Percentiles rank a stretch among this genome's conserved stretches.
These are phyloP conservation scores for Macaranga tanarius DNA, from an alignment of 441 rosid genomes.

Conservation along the genomic window DNA sequence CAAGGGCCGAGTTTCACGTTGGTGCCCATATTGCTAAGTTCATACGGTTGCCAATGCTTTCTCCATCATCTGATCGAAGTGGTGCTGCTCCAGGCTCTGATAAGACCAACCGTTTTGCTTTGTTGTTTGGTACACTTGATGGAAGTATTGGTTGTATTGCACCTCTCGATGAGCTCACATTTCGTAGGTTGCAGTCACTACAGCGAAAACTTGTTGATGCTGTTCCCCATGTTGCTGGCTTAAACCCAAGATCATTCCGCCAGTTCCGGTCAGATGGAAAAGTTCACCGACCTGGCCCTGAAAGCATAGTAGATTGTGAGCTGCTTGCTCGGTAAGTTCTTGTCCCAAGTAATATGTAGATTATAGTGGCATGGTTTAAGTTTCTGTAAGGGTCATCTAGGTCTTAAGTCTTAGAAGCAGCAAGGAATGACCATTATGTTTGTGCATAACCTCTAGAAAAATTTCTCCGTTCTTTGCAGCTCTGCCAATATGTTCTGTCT, in stretches of 20 bases:
- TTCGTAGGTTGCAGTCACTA: conserved; percentile 89
- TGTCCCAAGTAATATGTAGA: conserved; percentile 10
- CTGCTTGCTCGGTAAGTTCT: conserved; percentile 82
- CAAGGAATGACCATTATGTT: not conserved
- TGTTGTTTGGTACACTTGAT: conserved; percentile 87
- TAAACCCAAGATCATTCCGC: conserved; percentile 91
- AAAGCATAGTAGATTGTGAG: conserved; percentile 92
- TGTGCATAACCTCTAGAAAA: not conserved
- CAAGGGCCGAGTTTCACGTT: conserved; percentile 93
- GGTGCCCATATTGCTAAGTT: conserved; percentile 93
- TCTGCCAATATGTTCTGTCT: not conserved
- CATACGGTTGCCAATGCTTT: conserved; percentile 88
- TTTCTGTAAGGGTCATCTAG: not conserved
- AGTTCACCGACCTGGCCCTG: conserved; percentile 95
- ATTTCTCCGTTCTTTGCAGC: not conserved
- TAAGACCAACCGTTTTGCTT: conserved; percentile 89
- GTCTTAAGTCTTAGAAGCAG: not conserved
- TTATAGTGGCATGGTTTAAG: not conserved
- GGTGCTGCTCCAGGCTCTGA: conserved; percentile 61
- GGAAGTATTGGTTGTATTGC: conserved; percentile 96
- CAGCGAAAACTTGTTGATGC: conserved; percentile 91
- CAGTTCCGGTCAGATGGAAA: conserved; percentile 79
- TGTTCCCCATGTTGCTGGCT: conserved; percentile 92
- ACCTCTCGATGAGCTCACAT: conserved; percentile 94
- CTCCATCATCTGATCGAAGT: conserved; percentile 49